Conservation (phyloP, 352 stramenopile genomes). For the Phytopythium kandeliae region DNA sequence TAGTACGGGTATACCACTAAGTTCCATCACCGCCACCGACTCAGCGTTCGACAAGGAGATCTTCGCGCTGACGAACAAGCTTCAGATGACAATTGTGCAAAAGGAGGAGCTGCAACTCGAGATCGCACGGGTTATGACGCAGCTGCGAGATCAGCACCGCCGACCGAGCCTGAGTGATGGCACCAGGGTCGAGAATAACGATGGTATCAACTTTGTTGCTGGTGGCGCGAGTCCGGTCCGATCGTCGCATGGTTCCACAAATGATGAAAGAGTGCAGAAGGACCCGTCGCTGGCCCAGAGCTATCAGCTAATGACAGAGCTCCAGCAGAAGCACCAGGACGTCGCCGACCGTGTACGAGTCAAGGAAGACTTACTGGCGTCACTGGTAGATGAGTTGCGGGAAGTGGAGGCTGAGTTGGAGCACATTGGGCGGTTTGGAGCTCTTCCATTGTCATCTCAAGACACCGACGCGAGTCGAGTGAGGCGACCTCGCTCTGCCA, state of each 20-base stretch:
- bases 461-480: not conserved
- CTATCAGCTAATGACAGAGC: slow-evolving; percentile 32
- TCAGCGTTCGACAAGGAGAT: slow-evolving; percentile 73
- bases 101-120: slow-evolving; percentile 74
- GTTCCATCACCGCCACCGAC: slow-evolving; percentile 14
- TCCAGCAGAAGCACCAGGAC: slow-evolving; percentile 35
- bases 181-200: not conserved
- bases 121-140: slow-evolving; percentile 50
- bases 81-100: slow-evolving; percentile 69
- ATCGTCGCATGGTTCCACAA: slow-evolving; percentile 4
- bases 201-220: not conserved
- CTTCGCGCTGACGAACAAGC: slow-evolving; percentile 63
- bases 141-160: slow-evolving; percentile 17
- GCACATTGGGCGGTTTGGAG: slow-evolving; percentile 33
- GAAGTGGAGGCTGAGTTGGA: slow-evolving; percentile 51
- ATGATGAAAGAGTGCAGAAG: slow-evolving; percentile 6
- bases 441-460: no score
- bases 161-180: not conserved
- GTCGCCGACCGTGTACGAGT: slow-evolving; percentile 40
- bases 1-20: slow-evolving; percentile 16
- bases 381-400: slow-evolving; percentile 49
- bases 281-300: slow-evolving; percentile 30
- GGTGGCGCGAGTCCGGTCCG: not conserved
- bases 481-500: slow-evolving; percentile 11
- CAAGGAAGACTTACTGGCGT: slow-evolving; percentile 43